These are phyloP conservation scores for Isabelozyma rhagii DNA, from an alignment of 805 yeast genomes.

Conservation along the genomic window DNA sequence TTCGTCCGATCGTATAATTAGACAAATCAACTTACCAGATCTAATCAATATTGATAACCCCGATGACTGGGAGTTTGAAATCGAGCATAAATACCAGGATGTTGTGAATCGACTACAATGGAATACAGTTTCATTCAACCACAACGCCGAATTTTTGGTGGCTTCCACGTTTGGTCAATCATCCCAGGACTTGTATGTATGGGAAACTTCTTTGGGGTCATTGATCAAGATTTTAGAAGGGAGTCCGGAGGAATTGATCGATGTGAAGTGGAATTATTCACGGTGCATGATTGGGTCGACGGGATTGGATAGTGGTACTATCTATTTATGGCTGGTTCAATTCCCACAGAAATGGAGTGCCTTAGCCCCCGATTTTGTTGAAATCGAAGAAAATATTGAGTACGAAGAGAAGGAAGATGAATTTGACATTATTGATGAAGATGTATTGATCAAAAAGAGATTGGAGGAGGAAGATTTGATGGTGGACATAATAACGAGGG, in stretches of 20 bases:
- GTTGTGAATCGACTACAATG: conserved; percentile 85
- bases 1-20: conserved; percentile 70
- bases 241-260: conserved; percentile 81
- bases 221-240: conserved; percentile 87
- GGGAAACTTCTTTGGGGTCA: conserved; percentile 92
- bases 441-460: conserved; percentile 56
- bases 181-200: conserved; percentile 83
- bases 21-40: conserved; percentile 56
- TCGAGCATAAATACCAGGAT: conserved; percentile 84
- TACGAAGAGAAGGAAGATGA: conserved; percentile 90
- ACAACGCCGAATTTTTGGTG: conserved; percentile 75
- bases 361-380: conserved; percentile 93
- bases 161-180: conserved; percentile 84
- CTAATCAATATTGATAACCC: conserved; percentile 25
- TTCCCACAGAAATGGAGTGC: conserved; percentile 96
- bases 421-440: conserved; percentile 76
- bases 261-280: conserved; percentile 81
- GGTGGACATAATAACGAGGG: conserved; percentile 65
- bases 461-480: conserved; percentile 59
- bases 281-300: conserved; percentile 75
- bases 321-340: conserved; percentile 77
- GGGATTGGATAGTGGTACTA: conserved; percentile 80
- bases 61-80: conserved; percentile 52
- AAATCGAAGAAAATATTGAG: conserved; percentile 86
- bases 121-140: conserved; percentile 76